Percentiles rank a stretch among this genome's conserved stretches.
Conservation (phyloP, 306 rosid species). For the Gastrolobium bilobum region DNA sequence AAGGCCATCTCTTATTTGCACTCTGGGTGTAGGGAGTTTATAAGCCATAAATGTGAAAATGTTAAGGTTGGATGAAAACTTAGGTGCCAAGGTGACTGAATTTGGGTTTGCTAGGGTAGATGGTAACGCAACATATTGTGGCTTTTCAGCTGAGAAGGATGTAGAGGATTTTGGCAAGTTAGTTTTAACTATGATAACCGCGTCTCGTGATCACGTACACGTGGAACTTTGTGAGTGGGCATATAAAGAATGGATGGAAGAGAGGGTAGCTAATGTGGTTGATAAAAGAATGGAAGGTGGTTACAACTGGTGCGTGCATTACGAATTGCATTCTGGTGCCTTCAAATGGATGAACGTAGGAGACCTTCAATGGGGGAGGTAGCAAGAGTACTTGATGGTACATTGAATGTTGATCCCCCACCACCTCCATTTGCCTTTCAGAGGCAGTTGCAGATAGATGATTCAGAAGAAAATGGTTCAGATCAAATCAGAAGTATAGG, state of each 20-base stretch:
- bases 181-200: conserved; percentile 67
- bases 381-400: conserved; percentile 80
- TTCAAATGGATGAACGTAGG: conserved; percentile 66
- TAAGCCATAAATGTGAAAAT: conserved; percentile 72
- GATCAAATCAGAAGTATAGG: conserved; percentile 43
- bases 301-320: conserved; percentile 64
- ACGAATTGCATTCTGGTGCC: conserved; percentile 86
- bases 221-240: conserved; percentile 65
- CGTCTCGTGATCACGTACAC: conserved; percentile 47
- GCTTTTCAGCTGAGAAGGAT: conserved; percentile 70
- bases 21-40: conserved; percentile 80
- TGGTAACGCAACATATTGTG: conserved; percentile 51
- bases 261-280: conserved; percentile 55
- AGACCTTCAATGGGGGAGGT: conserved; percentile 86
- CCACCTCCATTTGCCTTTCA: conserved; percentile 67
- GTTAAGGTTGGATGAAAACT: conserved; percentile 71
- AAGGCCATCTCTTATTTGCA: conserved; percentile 78
- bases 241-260: conserved; percentile 74
- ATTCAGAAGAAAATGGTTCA: conserved; percentile 49
- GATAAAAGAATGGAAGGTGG: conserved; percentile 67
- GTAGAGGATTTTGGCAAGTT: conserved; percentile 77
- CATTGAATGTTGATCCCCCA: conserved; percentile 73
- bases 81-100: conserved; percentile 68
- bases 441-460: conserved; percentile 44
- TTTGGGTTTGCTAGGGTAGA: conserved; percentile 66